Base-by-base conservation (phyloP, 1,139 yeast species). In the Hyphopichia khmerensis region DNA sequence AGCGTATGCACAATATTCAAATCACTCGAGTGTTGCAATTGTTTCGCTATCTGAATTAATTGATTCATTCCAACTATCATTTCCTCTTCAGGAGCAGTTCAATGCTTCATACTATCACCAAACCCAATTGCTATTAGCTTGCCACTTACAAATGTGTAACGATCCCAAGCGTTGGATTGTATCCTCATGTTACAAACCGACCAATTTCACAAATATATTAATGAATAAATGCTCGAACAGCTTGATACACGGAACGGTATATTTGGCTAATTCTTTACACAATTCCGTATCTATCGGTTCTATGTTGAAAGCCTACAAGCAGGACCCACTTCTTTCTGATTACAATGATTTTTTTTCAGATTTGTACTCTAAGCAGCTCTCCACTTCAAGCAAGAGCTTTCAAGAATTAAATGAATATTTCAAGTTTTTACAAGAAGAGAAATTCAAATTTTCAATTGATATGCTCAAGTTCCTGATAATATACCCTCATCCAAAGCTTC, bases 341-440 rank as follows among this genome's bases (percentile, higher is more conserved):
- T 39, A 53, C 30, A 52, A 58, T 42, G 11, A 27, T 0, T 53
- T 62, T 39, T 41, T 64, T 15, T 47, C 32, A 7, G 26, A 42
- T 3, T 41, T 61, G 5, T 23, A 41, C 4, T n/a, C 18, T 8
- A 40, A 47, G 13, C 60, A 56, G 40, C 36, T 37, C 7, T 44
- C 50, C 1, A 27, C 34, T 14, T 29, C 44, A n/a, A 35, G 50
- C 10, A 51, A 50, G 34, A 38, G 53, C 2, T 51, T 44, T 33
- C 60, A 56, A n/a, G 67, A 62, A 21, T 40, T 69, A 26, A 54
- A 57, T 17, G 41, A 58, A 4, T 59, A 48, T 38, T 60, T 72
- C 43, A 51, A 48, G 32, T 56, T 69, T n/a, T 64, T 72, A 69
- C 68, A 66, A 30, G 75, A 71, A 1, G 47, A 55, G 21, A 57